Percentiles rank a stretch among this genome's conserved stretches.
Conservation (phyloP, 768 basidiomycete genomes). For the Phlebiopsis flavidoalba region DNA sequence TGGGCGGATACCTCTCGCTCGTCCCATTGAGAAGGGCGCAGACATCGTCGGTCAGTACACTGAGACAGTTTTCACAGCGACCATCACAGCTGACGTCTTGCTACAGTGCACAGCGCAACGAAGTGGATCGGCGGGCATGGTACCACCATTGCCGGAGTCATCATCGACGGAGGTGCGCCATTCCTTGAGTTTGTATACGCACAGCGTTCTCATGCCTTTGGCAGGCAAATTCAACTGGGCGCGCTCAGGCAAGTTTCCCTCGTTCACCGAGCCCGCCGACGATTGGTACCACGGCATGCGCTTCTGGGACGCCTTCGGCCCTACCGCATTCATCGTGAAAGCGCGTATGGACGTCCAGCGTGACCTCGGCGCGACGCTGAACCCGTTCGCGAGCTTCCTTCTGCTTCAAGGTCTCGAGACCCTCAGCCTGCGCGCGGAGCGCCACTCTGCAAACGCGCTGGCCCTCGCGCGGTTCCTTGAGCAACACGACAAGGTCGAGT, state of each 20-base stretch:
- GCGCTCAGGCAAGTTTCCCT: conserved; percentile 62
- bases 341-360: conserved; percentile 61
- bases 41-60: conserved; percentile 56
- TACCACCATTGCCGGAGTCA: conserved; percentile 71
- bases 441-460: conserved; percentile 69
- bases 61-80: too few relatives aligned
- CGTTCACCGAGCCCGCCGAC: conserved; percentile 71
- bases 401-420: conserved; percentile 77
- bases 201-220: background rate
- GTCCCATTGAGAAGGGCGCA: conserved; percentile 72
- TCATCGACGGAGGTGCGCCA: conserved; percentile 60
- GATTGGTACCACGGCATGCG: conserved; percentile 70
- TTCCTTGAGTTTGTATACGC: background rate
- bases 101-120: conserved; percentile 65
- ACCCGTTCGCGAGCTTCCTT: conserved; percentile 71
- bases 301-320: conserved; percentile 63
- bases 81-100: too few relatives aligned
- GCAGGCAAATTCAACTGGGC: conserved; percentile 71
- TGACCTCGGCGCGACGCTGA: conserved; percentile 60
- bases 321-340: conserved; percentile 59
- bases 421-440: conserved; percentile 61
- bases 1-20: conserved; percentile 64
- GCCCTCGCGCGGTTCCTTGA: conserved; percentile 65
- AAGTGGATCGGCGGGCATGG: conserved; percentile 87
- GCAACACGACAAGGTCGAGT: conserved; percentile 59